These are phyloP conservation scores for Serendipita sp. DNA, from an alignment of 768 basidiomycete genomes.

Conservation along the genomic window DNA sequence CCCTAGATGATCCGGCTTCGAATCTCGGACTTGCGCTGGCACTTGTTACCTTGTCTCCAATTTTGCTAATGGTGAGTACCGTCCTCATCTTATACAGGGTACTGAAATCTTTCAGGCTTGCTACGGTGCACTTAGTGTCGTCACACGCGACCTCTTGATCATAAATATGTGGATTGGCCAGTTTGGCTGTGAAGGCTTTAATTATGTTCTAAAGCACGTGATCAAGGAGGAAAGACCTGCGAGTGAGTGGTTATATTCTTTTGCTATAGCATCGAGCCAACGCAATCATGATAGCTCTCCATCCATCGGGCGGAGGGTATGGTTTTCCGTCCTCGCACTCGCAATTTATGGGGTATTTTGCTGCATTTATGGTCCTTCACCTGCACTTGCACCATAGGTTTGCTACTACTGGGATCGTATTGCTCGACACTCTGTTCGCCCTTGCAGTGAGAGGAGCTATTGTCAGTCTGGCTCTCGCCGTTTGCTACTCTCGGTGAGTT, in stretches of 20 bases:
- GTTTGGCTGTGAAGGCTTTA: slow-evolving; percentile 50
- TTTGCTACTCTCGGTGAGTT: slow-evolving; percentile 64
- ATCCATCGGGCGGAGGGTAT: slow-evolving; percentile 50
- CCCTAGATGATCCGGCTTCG: slow-evolving; percentile 45
- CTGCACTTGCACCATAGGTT: slow-evolving; percentile 55
- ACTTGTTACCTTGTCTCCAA: slow-evolving; percentile 49
- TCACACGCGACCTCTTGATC: slow-evolving; percentile 65
- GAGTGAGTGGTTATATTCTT: slow-evolving; percentile 25
- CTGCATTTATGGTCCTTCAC: slow-evolving; percentile 60
- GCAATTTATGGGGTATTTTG: slow-evolving; percentile 82
- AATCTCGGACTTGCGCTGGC: slow-evolving; percentile 40
- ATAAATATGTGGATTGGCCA: slow-evolving; percentile 77
- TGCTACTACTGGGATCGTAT: slow-evolving; percentile 29
- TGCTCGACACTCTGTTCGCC: slow-evolving; percentile 39
- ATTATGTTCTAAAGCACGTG: slow-evolving; percentile 47
- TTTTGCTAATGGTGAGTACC: slow-evolving; percentile 49
- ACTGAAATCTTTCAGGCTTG: slow-evolving; percentile 35
- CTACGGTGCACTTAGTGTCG: slow-evolving; percentile 57
- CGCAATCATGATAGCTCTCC: background rate
- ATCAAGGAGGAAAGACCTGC: slow-evolving; percentile 55
- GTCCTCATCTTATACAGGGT: slow-evolving; percentile 19
- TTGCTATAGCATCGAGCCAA: background rate
- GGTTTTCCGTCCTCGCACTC: slow-evolving; percentile 82
- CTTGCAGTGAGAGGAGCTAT: slow-evolving; percentile 32
- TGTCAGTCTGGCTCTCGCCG: slow-evolving; percentile 38